Conservation (phyloP, 2,329 filamentous ascomycete species). For the Conoideocrella luteorostrata region DNA sequence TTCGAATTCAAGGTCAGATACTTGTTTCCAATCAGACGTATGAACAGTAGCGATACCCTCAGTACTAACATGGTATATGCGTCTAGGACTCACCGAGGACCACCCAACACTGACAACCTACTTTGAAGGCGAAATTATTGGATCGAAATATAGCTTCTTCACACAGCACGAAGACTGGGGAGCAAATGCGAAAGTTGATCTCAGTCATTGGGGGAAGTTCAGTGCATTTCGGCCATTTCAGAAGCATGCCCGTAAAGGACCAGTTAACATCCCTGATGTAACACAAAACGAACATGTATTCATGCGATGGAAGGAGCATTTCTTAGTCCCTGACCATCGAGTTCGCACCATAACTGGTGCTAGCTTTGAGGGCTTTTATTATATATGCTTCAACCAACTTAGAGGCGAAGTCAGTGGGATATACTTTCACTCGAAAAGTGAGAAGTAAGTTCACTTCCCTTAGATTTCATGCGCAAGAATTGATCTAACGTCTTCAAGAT, state of each 20-base stretch:
- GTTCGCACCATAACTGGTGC: constrained; percentile 87
- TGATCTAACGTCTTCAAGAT: constrained; percentile 43
- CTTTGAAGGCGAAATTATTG: constrained; percentile 97
- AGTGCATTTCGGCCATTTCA: constrained; percentile 72
- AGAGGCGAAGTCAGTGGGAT: constrained; percentile 84
- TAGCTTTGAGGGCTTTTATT: constrained; percentile 98
- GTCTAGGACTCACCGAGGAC: constrained; percentile 79
- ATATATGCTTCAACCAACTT: constrained; percentile 96
- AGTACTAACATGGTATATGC: neutral
- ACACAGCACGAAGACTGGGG: constrained; percentile 90
- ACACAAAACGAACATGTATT: constrained; percentile 84
- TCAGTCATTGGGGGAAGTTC: constrained; percentile 91
- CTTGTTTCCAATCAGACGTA: neutral
- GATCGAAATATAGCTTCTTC: constrained; percentile 87
- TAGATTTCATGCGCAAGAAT: neutral
- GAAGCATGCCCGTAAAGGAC: constrained; percentile 50
- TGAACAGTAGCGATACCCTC: neutral
- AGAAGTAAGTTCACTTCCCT: constrained; percentile 62
- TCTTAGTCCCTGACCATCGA: constrained; percentile 89
- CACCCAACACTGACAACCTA: constrained; percentile 97
- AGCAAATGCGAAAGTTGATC: constrained; percentile 82
- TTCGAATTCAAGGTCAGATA: constrained; percentile 79
- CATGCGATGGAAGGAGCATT: constrained; percentile 99
- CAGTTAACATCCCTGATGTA: constrained; percentile 58
- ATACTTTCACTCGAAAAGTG: constrained; percentile 96